Percentiles rank a stretch among this genome's conserved stretches.
Conservation (phyloP, 345 rosid genomes). For the Toxicodendron radicans region DNA sequence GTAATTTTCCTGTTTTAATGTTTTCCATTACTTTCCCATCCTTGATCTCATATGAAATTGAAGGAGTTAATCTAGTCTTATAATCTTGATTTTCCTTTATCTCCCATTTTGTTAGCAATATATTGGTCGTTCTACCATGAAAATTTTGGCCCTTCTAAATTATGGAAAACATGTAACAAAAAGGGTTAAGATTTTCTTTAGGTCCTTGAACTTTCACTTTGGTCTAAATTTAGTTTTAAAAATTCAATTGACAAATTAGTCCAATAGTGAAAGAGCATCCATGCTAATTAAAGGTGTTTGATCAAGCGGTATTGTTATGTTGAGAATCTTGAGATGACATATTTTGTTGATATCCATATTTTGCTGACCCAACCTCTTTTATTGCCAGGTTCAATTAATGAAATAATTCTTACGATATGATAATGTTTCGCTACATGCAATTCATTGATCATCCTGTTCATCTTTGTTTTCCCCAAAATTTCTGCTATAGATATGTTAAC, state of each 20-base stretch:
- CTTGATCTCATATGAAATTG: background rate
- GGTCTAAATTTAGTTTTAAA: background rate
- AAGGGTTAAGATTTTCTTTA: background rate
- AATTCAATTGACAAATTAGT: background rate
- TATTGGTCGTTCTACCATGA: background rate
- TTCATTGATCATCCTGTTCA: background rate
- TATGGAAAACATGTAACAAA: background rate
- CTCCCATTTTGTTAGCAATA: background rate
- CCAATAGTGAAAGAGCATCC: background rate
- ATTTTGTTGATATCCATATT: background rate
- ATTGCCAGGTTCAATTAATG: background rate
- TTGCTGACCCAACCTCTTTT: background rate
- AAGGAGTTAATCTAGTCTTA: background rate
- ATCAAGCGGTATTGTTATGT: background rate
- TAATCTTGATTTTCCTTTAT: background rate
- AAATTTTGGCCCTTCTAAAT: background rate
- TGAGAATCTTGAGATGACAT: background rate
- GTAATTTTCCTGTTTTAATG: background rate
- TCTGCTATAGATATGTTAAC: too few relatives aligned
- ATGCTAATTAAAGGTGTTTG: background rate
- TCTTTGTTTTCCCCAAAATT: background rate
- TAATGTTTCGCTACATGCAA: background rate
- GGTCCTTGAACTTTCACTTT: background rate
- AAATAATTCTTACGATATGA: too few relatives aligned
- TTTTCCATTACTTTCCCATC: background rate